These are phyloP conservation scores for Tremella mesenterica DNA, from an alignment of 768 basidiomycete genomes.

Conservation along the genomic window DNA sequence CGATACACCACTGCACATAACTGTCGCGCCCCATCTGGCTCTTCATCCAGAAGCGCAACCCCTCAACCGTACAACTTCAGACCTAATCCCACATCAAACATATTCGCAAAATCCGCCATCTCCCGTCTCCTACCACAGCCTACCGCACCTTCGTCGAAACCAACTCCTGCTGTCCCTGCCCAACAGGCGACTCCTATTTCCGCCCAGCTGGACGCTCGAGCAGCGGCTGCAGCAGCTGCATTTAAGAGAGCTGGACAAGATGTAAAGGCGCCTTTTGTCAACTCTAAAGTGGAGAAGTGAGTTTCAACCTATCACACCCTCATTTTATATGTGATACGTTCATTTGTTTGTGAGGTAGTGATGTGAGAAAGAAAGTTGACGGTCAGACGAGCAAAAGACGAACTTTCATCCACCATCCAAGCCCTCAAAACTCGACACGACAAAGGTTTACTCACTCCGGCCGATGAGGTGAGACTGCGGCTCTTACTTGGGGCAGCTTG, in stretches of 20 bases:
- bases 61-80: slow-evolving; percentile 12
- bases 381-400: slow-evolving; percentile 35
- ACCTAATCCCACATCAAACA: neutral
- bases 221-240: slow-evolving; percentile 41
- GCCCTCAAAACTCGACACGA: slow-evolving; percentile 38
- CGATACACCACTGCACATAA: slow-evolving; percentile 34
- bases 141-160: slow-evolving; percentile 2
- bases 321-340: neutral
- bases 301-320: slow-evolving; percentile 4
- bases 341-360: neutral
- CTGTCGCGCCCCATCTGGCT: slow-evolving; percentile 21
- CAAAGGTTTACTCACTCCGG: slow-evolving; percentile 37
- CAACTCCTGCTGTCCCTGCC: neutral
- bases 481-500: neutral
- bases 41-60: slow-evolving; percentile 9
- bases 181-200: neutral
- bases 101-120: slow-evolving; percentile 7
- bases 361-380: neutral
- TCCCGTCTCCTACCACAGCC: slow-evolving; percentile 4
- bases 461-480: slow-evolving; percentile 37
- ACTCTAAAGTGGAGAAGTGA: slow-evolving; percentile 40
- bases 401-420: slow-evolving; percentile 34
- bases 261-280: slow-evolving; percentile 39
- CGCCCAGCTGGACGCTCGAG: slow-evolving; percentile 31
- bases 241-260: slow-evolving; percentile 38